Base-by-base conservation (phyloP, 352 stramenopile genomes). In the Pythium dissimile region DNA sequence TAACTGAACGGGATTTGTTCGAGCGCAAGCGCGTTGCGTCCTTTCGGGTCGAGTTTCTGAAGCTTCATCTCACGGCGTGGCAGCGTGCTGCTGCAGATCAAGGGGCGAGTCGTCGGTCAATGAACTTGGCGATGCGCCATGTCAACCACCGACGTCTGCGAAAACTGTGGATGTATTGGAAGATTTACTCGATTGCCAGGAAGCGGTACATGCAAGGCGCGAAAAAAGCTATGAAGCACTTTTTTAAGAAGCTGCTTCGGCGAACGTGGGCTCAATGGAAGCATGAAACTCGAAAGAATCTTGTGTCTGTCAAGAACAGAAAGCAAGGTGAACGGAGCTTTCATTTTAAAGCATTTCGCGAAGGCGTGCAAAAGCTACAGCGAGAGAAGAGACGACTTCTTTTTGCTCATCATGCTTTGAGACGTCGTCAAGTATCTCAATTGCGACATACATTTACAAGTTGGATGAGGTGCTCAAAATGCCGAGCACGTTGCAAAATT, bases 151-250 rank as follows among this genome's bases (percentile, higher is more conserved):
- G 73, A 3, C 65, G 72, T 0, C 60, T 90, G 26, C 75, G 75
- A 7, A 91, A 90, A 28, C 46, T 91, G 6, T 94, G 85, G 85
- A 56, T 75, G 41, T 65, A 89, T 39, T 94, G 85, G 85, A 91
- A 88, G 39, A 80, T 80, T 18, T 94, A 89, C 49, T 84, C 80
- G 3, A 83, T 78, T 26, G 64, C 66, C 12, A 82, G 71, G 37
- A 66, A 72, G 24, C 87, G 89, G 27, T 85, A 92, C 59, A 65
- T 75, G 4, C 85, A 90, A 50, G 71, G 79, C 5, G 86, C 70
- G 0, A 80, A 74, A 1, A 94, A 94, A 54, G 77, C 80, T 9
- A 52, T 85, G 13, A 92, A 89, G 34, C 83, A 94, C 59, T 89
- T 86, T 34, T 88, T 87, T 38, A 69, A 80, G 12, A 87, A 86